These are phyloP conservation scores for Ceratocystis variospora DNA, from an alignment of 2,329 filamentous ascomycete species.

Conservation along the genomic window DNA sequence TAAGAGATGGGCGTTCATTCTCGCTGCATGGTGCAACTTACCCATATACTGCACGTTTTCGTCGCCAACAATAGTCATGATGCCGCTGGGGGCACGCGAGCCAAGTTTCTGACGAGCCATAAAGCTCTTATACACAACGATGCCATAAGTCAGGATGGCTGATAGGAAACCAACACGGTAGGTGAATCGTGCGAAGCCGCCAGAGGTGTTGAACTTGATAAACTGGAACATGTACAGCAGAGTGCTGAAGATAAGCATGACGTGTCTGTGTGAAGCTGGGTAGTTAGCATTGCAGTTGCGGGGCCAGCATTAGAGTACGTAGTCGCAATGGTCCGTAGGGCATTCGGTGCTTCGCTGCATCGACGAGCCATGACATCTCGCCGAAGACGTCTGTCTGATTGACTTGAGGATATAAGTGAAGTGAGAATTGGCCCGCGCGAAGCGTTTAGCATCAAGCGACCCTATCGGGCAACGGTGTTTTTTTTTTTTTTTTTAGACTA, in stretches of 20 bases:
- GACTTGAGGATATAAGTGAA: not conserved
- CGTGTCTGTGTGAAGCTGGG: slow-evolving; percentile 45
- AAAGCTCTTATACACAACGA: slow-evolving; percentile 97
- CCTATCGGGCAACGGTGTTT: not conserved
- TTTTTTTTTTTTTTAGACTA: not conserved
- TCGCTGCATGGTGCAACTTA: slow-evolving; percentile 36
- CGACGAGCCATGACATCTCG: not conserved
- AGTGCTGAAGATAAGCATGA: slow-evolving; percentile 71
- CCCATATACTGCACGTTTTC: slow-evolving; percentile 97
- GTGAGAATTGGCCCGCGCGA: not conserved
- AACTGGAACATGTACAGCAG: slow-evolving; percentile 75
- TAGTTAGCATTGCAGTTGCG: slow-evolving; percentile 2
- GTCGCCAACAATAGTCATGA: slow-evolving; percentile 58
- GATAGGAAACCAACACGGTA: slow-evolving; percentile 87
- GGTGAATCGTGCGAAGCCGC: slow-evolving; percentile 60
- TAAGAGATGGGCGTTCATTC: not conserved
- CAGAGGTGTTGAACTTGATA: slow-evolving; percentile 76
- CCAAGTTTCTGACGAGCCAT: slow-evolving; percentile 68
- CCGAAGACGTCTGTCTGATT: not conserved
- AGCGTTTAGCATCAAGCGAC: not conserved
- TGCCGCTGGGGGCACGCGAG: slow-evolving; percentile 44
- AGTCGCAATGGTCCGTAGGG: not conserved
- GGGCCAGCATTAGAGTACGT: not conserved
- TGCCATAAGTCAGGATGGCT: slow-evolving; percentile 85
- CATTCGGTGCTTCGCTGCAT: not conserved